phyloP scores from a whole-genome alignment of 257 asterid species.

The Ilex asprella region DNA sequence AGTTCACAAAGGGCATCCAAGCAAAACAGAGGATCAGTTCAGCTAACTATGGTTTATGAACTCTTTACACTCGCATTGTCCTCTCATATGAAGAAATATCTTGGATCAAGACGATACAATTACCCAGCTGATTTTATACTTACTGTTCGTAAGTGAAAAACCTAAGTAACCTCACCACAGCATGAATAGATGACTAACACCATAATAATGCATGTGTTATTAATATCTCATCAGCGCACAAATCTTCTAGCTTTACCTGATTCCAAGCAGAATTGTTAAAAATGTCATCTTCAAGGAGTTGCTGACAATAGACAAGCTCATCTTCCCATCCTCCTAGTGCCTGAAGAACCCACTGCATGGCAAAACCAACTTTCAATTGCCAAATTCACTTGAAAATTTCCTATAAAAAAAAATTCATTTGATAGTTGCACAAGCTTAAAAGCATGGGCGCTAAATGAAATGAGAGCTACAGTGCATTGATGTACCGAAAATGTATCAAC shows the following conservation, averaged over 20 bases:
- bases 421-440: constrained; percentile 2
- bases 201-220: not conserved
- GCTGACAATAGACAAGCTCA: constrained; percentile 74
- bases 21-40: too few relatives aligned
- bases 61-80: too few relatives aligned
- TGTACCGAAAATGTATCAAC: not conserved
- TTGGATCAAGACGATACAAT: too few relatives aligned
- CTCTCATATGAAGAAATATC: too few relatives aligned
- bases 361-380: constrained; percentile 12
- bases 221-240: not conserved
- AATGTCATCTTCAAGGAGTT: constrained; percentile 71
- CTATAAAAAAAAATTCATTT: too few relatives aligned
- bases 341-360: constrained; percentile 90
- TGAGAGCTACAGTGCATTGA: not conserved
- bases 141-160: too few relatives aligned
- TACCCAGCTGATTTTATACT: too few relatives aligned
- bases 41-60: too few relatives aligned
- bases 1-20: too few relatives aligned
- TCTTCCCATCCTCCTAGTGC: constrained; percentile 96
- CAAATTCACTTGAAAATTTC: constrained; percentile 6
- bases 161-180: too few relatives aligned
- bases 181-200: too few relatives aligned
- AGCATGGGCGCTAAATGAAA: not conserved
- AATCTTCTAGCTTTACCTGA: constrained; percentile 48
- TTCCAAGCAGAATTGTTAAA: constrained; percentile 98